Conservation (phyloP, 2,329 filamentous ascomycete genomes). For the Septoria linicola region DNA sequence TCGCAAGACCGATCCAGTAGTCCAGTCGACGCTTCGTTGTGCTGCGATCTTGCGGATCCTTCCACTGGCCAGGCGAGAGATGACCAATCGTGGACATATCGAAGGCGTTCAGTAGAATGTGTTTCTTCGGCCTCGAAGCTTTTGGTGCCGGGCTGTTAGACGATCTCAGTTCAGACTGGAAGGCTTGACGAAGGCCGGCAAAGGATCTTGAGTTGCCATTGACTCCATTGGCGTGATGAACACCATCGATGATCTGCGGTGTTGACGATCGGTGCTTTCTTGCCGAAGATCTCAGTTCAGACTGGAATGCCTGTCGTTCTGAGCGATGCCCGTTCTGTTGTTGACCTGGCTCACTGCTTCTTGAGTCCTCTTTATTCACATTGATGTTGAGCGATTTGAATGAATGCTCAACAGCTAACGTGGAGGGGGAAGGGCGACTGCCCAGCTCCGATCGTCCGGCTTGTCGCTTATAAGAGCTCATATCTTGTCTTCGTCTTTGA, state of each 20-base stretch:
- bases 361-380: not conserved
- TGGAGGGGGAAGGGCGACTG: not conserved
- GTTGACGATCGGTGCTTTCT: not conserved
- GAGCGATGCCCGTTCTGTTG: not conserved
- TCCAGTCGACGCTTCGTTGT: conserved; percentile 59
- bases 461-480: conserved; percentile 1
- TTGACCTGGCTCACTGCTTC: no score
- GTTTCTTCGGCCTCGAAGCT: conserved; percentile 33
- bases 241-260: conserved; percentile 1
- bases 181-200: not conserved
- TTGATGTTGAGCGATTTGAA: not conserved
- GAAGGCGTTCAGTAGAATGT: conserved; percentile 33
- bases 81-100: conserved; percentile 56
- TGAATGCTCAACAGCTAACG: not conserved
- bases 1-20: conserved; percentile 65
- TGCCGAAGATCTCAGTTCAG: not conserved
- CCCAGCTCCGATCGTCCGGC: conserved; percentile 4
- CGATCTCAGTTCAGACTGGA: not conserved
- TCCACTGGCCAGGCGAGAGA: conserved; percentile 66
- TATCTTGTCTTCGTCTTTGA: not conserved
- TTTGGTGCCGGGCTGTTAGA: not conserved
- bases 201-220: not conserved
- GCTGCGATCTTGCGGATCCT: conserved; percentile 62
- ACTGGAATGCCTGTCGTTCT: conserved; percentile 1
- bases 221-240: not conserved